A percentile compares a stretch with the other conserved stretches of the same genome.
phyloP scores from a whole-genome alignment of 2,329 filamentous ascomycete genomes.

The Pseudonectria buxi region DNA sequence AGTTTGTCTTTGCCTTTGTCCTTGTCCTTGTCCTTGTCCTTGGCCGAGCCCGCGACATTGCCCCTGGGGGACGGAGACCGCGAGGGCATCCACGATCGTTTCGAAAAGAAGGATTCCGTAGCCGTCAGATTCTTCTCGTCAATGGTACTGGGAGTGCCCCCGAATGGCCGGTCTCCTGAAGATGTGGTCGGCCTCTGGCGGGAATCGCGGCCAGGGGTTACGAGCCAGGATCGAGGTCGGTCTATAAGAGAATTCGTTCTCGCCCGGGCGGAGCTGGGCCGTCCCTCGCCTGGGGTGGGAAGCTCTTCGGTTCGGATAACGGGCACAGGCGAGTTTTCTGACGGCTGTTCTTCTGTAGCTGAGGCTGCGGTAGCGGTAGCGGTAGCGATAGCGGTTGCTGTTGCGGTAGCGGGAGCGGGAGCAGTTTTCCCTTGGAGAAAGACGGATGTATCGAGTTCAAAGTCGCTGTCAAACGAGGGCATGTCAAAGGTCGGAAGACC shows the following conservation, averaged over 20 bases:
- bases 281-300: conserved; percentile 11
- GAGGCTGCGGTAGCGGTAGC: too few species aligned
- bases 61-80: conserved; percentile 41
- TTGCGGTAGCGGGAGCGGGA: conserved; percentile 9
- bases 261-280: conserved; percentile 20
- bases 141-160: conserved; percentile 9
- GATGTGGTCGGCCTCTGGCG: conserved; percentile 21
- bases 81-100: conserved; percentile 46
- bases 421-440: conserved; percentile 26
- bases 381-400: too few species aligned
- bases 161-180: conserved; percentile 15
- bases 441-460: conserved; percentile 41
- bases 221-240: conserved; percentile 47
- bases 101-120: conserved; percentile 44
- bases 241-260: conserved; percentile 43
- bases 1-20: too few species aligned
- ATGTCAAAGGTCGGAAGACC: conserved; percentile 41
- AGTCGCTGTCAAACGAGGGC: conserved; percentile 45
- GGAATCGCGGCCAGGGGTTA: conserved; percentile 16
- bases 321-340: conserved; percentile 5
- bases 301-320: conserved; percentile 17
- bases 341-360: background rate
- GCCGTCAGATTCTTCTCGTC: conserved; percentile 32
- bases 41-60: conserved; percentile 18
- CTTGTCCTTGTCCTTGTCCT: too few species aligned